Base-by-base conservation (phyloP, 2,329 filamentous ascomycete genomes). In the Fusarium multiceps region DNA sequence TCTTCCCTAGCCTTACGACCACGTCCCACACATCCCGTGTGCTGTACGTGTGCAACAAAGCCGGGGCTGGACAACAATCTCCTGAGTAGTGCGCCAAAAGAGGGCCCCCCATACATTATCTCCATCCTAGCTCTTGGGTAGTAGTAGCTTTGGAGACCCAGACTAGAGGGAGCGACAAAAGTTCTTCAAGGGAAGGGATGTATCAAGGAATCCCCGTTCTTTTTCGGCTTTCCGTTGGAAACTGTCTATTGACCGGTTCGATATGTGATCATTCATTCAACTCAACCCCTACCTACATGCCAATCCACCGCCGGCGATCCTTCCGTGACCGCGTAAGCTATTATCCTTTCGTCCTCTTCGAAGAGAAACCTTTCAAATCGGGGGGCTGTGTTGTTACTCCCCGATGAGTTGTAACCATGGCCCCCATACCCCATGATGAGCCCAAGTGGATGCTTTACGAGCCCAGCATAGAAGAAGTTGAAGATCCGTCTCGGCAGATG, bases 221-320 rank as follows among this genome's bases (percentile, higher is more conserved):
- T 43, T 50, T 59, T 40, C 23, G 20, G 50, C 37, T 25, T 34
- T 41, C 58, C 58, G 47, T 37, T 37, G 34, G 34, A 50, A 42
- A 50, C 47, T 71, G 47, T 48, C 20, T 51, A 51, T 42, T 48
- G 25, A 60, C 51, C 45, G 59, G 58, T 61, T 61, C 54, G 70
- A 59, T 57, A 55, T 55, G 42, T 63, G 50, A 51, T 32, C 47
- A 21, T 40, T 45, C 62, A 58, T 43, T 30, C 16, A 54, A 37
- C 20, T 30, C 13, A 54, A 37, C 20, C 48, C 16, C 21, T 37
- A 18, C 16, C 21, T 37, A 18, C 16, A 18, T 50, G 30, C 54
- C 47, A 54, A 34, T n/a, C 57, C 49, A 43, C 25, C 23, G 46
- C 32, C 48, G 27, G 20, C 23, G 50, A 71, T 46, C 58, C 42